Evolutionary conservation across 2,329 filamentous ascomycete genomes (phyloP).

Genomic region (Xylaria sp.): DNA sequence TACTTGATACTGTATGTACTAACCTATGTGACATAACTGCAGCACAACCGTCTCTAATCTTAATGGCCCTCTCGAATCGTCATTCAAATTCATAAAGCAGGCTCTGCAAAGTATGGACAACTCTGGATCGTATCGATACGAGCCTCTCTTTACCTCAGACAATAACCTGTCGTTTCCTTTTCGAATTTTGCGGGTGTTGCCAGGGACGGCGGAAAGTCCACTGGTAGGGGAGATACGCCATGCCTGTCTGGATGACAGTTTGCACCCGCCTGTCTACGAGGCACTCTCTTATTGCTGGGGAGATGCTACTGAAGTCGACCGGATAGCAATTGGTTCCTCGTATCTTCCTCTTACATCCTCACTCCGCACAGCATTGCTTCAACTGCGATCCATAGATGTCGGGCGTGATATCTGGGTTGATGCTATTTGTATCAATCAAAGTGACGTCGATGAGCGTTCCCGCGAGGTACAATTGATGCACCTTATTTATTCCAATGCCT

Average conservation of each 20-base stretch:
- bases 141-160: neutral
- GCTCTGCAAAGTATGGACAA: neutral
- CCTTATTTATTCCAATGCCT: neutral
- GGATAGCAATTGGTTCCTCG: neutral
- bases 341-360: neutral
- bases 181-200: neutral
- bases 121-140: neutral
- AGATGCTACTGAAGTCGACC: neutral
- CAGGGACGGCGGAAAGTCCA: neutral
- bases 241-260: neutral
- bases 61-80: neutral
- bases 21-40: neutral
- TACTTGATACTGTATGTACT: neutral
- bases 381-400: neutral
- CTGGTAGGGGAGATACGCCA: neutral
- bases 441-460: neutral
- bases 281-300: conserved; percentile 12
- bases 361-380: neutral
- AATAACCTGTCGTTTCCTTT: neutral
- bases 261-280: neutral
- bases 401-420: conserved; percentile 8
- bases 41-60: neutral
- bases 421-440: conserved; percentile 14
- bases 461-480: conserved; percentile 1
- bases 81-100: neutral